Base-by-base conservation (phyloP, 176 grass and related monocot genomes). In the bread wheat (Triticum aestivum) region DNA sequence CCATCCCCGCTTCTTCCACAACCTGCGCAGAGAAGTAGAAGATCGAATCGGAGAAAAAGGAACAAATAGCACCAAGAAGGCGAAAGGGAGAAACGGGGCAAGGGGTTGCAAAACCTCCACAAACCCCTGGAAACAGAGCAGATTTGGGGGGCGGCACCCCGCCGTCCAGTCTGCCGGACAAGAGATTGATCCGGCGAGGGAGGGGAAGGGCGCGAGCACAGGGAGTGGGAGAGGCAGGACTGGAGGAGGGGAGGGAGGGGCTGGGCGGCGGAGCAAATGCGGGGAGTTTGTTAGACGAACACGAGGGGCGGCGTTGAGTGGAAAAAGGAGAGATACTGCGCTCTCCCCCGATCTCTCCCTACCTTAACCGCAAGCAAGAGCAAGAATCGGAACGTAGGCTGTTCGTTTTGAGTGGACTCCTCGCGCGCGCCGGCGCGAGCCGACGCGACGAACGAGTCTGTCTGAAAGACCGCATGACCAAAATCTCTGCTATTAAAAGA, bases 1-100 rank as follows among this genome's bases (percentile, higher is more conserved):
- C 64, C 82, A 81, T 82, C 38, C 38, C 15, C 65, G 76, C 39
- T 88, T 76, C 62, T 64, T 70, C 49, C 70, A 81, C 63, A 33
- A 23, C 65, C 79, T 86, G 80, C 63, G 62, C 47, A 75, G 47
- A 81, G 9, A 81, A 85, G 45, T 76, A 52, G 39, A 83, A 6
- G 42, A 85, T 79, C 21, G 54, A 54, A 86, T 52, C 62, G 38
- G 54, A 30, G 42, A 33, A 34, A 10, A 51, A 21, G 9, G 34
- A 21, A 68, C 3, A 68, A 38, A 61, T 45, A 29, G 58, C 26
- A 68, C 35, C 29, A 30, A 30, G 29, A 2, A 2, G 29, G 0
- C 45, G 24, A 83, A 79, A 65, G 20, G 5, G 13, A 20, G 72
- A 30, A 75, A 30, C 11, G 1, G 44, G 3, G 70, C 20, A 18